phyloP scores from a whole-genome alignment of 2,329 filamentous ascomycete species.

The Lecanicillium sp. region DNA sequence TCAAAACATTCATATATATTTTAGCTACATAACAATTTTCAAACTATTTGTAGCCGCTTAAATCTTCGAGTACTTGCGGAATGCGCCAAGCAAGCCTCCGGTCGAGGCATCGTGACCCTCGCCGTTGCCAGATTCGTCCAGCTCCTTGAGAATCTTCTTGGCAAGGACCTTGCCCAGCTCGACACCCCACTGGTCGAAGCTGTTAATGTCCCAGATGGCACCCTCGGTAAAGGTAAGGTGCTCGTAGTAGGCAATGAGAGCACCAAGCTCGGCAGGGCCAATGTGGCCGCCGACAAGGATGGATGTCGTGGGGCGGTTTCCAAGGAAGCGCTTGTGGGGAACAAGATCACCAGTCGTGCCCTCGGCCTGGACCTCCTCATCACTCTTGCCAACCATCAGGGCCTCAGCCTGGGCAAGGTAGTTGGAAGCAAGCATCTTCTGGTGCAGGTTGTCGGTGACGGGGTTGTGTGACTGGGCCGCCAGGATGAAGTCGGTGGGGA shows the following conservation, averaged over 20 bases:
- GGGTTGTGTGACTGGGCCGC: constrained; percentile 97
- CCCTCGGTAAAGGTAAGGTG: constrained; percentile 97
- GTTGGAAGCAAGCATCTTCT: constrained; percentile 91
- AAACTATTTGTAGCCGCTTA: constrained; percentile 23
- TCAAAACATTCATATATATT: too few relatives aligned
- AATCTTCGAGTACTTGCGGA: constrained; percentile 65
- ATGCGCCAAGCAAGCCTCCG: constrained; percentile 80
- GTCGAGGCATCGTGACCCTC: constrained; percentile 79
- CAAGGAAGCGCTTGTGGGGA: constrained; percentile 98
- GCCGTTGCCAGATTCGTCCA: constrained; percentile 68
- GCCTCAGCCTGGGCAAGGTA: constrained; percentile 86
- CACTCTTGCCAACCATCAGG: constrained; percentile 84
- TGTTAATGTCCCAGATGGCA: constrained; percentile 99
- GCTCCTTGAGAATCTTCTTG: constrained; percentile 81
- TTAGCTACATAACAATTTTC: background rate
- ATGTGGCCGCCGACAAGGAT: constrained; percentile 88
- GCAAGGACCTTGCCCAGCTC: constrained; percentile 95
- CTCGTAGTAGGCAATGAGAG: constrained; percentile 97
- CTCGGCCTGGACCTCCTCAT: constrained; percentile 71
- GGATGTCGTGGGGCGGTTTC: constrained; percentile 93
- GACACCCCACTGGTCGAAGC: constrained; percentile 99
- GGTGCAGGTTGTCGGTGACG: constrained; percentile 83
- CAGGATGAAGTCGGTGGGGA: constrained; percentile 95
- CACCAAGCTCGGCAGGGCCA: constrained; percentile 86
- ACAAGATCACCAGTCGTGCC: constrained; percentile 67